These are phyloP conservation scores for Singerocomus rubriflavus DNA, from an alignment of 1,284 basidiomycete species.

Conservation along the genomic window DNA sequence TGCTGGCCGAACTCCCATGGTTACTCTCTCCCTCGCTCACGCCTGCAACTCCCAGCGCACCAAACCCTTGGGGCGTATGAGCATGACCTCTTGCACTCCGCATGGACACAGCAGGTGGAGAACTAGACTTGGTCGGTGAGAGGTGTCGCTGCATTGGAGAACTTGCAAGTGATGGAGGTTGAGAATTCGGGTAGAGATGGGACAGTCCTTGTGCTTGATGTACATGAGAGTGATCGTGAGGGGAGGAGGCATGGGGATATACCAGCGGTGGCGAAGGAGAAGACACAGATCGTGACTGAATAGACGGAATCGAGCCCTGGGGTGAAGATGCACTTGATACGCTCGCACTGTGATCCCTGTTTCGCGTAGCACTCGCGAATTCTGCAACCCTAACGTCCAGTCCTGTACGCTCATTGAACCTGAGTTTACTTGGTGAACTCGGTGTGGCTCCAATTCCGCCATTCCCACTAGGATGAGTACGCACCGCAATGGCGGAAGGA, in stretches of 20 bases:
- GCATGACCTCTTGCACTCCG: conserved; percentile 49
- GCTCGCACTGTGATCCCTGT: conserved; percentile 54
- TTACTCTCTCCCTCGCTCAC: conserved; percentile 60
- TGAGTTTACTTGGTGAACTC: conserved; percentile 16
- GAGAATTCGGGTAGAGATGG: conserved; percentile 16
- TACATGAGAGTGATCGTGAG: conserved; percentile 6
- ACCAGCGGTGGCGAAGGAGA: conserved; percentile 37
- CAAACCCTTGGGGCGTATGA: conserved; percentile 39
- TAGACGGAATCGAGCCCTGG: conserved; percentile 72
- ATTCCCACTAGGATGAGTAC: conserved; percentile 2
- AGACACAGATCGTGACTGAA: conserved; percentile 63
- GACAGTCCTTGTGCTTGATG: conserved; percentile 8
- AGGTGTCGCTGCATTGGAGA: conserved; percentile 52
- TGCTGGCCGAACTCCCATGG: conserved; percentile 68
- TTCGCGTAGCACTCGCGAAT: conserved; percentile 17
- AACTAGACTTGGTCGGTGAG: conserved; percentile 54
- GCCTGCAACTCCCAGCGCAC: conserved; percentile 35
- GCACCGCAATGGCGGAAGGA: conserved; percentile 30
- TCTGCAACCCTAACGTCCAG: conserved; percentile 36
- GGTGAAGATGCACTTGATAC: conserved; percentile 69
- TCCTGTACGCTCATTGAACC: conserved; percentile 18
- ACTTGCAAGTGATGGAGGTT: conserved; percentile 15
- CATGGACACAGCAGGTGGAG: conserved; percentile 55
- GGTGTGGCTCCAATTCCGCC: neutral
- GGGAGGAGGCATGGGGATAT: conserved; percentile 3